Percentiles rank a stretch among this genome's conserved stretches.
Conservation (phyloP, 306 rosid genomes). For the Cucurbita moschata region DNA sequence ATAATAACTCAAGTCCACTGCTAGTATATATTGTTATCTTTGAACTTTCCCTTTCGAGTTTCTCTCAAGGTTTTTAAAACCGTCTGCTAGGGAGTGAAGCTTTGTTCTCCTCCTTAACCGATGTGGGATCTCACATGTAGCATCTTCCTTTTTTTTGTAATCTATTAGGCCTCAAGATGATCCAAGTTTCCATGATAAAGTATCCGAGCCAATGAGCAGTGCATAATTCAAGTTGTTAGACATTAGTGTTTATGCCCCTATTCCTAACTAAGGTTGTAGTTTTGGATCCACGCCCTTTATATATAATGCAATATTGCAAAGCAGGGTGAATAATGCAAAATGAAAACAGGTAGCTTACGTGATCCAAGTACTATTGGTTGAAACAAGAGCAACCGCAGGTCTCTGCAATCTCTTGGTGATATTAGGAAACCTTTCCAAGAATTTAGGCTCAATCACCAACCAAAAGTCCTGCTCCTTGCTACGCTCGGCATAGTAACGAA, state of each 20-base stretch:
- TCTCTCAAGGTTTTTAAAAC: too few species aligned
- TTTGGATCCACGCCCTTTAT: not conserved
- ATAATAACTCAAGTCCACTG: too few species aligned
- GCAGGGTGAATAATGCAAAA: not conserved
- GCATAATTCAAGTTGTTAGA: not conserved
- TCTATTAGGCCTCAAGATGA: not conserved
- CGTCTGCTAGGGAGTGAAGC: too few species aligned
- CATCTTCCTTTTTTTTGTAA: too few species aligned
- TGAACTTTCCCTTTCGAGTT: too few species aligned
- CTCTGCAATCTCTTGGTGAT: slow-evolving; percentile 58
- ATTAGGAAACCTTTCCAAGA: slow-evolving; percentile 78
- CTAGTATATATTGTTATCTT: too few species aligned
- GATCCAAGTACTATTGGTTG: slow-evolving; percentile 92
- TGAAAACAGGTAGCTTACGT: slow-evolving; percentile 30
- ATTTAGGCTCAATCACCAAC: slow-evolving; percentile 92
- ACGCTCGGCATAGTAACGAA: slow-evolving; percentile 45
- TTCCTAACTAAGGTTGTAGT: not conserved
- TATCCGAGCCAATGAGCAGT: not conserved
- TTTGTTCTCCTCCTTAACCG: too few species aligned
- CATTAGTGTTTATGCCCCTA: not conserved
- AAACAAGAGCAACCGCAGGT: slow-evolving; percentile 94
- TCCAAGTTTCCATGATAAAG: not conserved
- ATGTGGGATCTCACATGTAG: too few species aligned
- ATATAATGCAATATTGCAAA: not conserved
- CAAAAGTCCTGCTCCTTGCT: slow-evolving; percentile 76